Base-by-base conservation (phyloP, 768 basidiomycete species). In the Pleurotus eryngii region DNA sequence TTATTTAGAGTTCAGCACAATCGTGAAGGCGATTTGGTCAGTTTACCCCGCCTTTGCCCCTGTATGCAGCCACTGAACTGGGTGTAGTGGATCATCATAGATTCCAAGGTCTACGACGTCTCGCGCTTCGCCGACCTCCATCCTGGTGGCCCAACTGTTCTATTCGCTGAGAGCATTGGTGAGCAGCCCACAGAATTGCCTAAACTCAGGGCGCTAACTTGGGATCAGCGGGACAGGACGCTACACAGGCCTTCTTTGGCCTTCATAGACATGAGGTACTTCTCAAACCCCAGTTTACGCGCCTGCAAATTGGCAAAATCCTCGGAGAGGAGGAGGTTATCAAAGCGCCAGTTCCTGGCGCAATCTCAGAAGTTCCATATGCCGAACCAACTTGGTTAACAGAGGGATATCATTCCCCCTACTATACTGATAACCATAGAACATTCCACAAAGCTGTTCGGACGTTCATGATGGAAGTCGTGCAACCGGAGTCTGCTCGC, bases 241-340 rank as follows among this genome's bases (percentile, higher is more conserved):
- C 88, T 0, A 94, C 93, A 3, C 76, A 89, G 35, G 81, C 81
- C 1, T 95, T 95, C 80, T 95, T 89, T 59, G 86, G 89, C 6
- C 80, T 95, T 50, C 94, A 96, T 68, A 82, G 92, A 27, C 82
- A 86, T 43, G 92, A 95, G 63, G 83, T 95, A 20, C 81, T 96
- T 9, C 74, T 80, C 37, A 81, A 82, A 50, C 89, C 90, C 0
- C 87, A 89, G 62, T 90, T 88, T 59, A 75, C 81, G 2, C 83
- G 89, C 14, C 77, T 90, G 30, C 84, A 86, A 61, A 82, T 90
- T 51, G 88, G 89, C 37, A 79, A 70, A 42, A 73, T 90, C 56
- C 67, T 72, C 15, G 88, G 84, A 14, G 76, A 89, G 67, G 72
- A 80, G 49, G 80, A 84, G 53, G 61, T 70, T 38, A 78, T 92